Conservation (phyloP, 1,284 basidiomycete species). For the Tilletia walkeri region DNA sequence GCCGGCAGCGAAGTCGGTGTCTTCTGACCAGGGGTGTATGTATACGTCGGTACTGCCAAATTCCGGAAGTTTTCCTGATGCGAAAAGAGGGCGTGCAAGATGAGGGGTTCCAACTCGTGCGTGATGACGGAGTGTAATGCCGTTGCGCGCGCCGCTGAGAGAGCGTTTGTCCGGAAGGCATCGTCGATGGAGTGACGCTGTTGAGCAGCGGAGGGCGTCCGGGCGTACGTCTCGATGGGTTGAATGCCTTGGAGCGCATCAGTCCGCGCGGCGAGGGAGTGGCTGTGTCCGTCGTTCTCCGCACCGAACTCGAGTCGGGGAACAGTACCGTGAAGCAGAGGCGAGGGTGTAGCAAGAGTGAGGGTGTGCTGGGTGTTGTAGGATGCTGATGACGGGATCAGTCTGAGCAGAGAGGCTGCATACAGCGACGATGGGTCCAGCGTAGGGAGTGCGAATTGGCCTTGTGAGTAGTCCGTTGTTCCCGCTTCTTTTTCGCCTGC, state of each 20-base stretch:
- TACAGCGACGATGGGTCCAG: slow-evolving; percentile 6
- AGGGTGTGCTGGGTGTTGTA: neutral
- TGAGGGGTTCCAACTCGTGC: neutral
- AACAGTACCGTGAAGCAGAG: neutral
- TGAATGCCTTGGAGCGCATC: neutral
- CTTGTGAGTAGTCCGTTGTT: too few relatives aligned
- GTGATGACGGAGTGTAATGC: neutral
- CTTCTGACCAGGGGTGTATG: neutral
- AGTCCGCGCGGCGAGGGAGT: neutral
- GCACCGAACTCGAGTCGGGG: slow-evolving; percentile 5
- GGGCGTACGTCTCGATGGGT: neutral
- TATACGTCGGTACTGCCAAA: neutral
- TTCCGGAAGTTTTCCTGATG: neutral
- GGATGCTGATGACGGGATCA: neutral
- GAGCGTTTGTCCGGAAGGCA: neutral
- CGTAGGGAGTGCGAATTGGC: neutral
- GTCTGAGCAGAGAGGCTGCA: slow-evolving; percentile 3
- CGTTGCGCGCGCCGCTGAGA: neutral
- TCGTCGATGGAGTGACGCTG: neutral
- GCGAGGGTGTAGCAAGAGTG: neutral
- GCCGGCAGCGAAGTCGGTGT: neutral
- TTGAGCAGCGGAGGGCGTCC: neutral
- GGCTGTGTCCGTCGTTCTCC: neutral
- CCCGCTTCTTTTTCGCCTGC: too few relatives aligned
- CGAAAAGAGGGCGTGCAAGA: slow-evolving; percentile 15